A percentile compares a stretch with the other conserved stretches of the same genome.
These are phyloP conservation scores for Aspergillus quadrilineatus DNA, from an alignment of 2,329 filamentous ascomycete genomes.

Conservation along the genomic window DNA sequence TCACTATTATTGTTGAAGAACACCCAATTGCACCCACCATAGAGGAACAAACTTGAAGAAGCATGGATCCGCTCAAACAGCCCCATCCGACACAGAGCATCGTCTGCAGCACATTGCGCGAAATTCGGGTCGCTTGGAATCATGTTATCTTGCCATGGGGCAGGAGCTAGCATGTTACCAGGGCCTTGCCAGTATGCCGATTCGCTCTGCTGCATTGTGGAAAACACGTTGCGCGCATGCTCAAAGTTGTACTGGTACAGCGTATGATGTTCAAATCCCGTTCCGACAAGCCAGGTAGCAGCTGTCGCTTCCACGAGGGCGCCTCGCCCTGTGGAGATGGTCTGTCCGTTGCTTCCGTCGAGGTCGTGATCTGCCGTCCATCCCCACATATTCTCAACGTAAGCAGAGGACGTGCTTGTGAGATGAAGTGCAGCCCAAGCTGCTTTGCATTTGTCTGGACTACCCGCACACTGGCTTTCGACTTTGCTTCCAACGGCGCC, in stretches of 20 bases:
- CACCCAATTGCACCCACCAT: slow-evolving; percentile 40
- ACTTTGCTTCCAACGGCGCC: slow-evolving; percentile 45
- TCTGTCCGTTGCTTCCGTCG: slow-evolving; percentile 34
- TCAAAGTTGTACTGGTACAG: slow-evolving; percentile 52
- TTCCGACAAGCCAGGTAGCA: slow-evolving; percentile 48
- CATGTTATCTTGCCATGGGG: slow-evolving; percentile 27
- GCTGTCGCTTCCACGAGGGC: slow-evolving; percentile 42
- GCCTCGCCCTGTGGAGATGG: slow-evolving; percentile 42
- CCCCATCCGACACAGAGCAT: slow-evolving; percentile 39
- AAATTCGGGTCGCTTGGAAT: slow-evolving; percentile 28
- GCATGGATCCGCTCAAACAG: slow-evolving; percentile 30
- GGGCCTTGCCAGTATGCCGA: slow-evolving; percentile 35
- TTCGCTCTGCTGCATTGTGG: slow-evolving; percentile 36
- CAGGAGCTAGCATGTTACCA: slow-evolving; percentile 30
- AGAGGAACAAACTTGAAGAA: slow-evolving; percentile 37
- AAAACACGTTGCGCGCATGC: slow-evolving; percentile 43
- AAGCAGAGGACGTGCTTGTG: slow-evolving; percentile 46
- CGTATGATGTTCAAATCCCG: slow-evolving; percentile 48
- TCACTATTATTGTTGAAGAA: slow-evolving; percentile 40
- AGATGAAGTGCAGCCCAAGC: slow-evolving; percentile 54
- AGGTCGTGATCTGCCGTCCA: slow-evolving; percentile 53
- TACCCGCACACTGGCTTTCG: slow-evolving; percentile 36
- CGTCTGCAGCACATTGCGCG: slow-evolving; percentile 28
- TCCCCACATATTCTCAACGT: slow-evolving; percentile 55
- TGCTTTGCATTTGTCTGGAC: slow-evolving; percentile 45